Conservation (phyloP, 345 rosid genomes). For the Luvunga scandens region DNA sequence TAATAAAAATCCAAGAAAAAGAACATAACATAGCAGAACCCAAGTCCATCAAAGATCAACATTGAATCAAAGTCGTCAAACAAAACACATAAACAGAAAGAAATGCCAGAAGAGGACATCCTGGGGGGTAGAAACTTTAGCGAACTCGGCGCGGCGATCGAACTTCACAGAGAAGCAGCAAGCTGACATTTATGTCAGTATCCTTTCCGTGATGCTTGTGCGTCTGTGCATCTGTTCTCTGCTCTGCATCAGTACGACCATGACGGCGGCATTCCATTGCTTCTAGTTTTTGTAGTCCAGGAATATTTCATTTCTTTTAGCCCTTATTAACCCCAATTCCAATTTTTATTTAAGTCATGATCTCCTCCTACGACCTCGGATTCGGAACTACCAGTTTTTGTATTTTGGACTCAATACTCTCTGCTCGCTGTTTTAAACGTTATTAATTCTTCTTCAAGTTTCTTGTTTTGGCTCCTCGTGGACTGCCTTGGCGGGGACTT, state of each 20-base stretch:
- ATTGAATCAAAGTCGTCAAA: neutral
- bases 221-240: too few relatives aligned
- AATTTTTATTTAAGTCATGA: too few relatives aligned
- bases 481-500: too few relatives aligned
- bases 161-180: neutral
- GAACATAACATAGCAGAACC: neutral
- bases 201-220: too few relatives aligned
- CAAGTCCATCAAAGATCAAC: neutral
- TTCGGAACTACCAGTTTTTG: too few relatives aligned
- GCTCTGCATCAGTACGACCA: neutral
- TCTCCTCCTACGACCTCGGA: too few relatives aligned
- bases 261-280: neutral
- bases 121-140: neutral
- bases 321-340: too few relatives aligned
- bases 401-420: too few relatives aligned
- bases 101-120: constrained; percentile 4
- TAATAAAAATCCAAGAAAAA: neutral
- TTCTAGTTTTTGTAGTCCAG: neutral
- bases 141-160: neutral
- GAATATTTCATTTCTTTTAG: too few relatives aligned
- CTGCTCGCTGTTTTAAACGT: too few relatives aligned
- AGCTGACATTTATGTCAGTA: neutral
- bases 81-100: neutral
- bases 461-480: too few relatives aligned
- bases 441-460: too few relatives aligned